Conservation (phyloP, 2,329 filamentous ascomycete species). For the Alternaria gansuensis region DNA sequence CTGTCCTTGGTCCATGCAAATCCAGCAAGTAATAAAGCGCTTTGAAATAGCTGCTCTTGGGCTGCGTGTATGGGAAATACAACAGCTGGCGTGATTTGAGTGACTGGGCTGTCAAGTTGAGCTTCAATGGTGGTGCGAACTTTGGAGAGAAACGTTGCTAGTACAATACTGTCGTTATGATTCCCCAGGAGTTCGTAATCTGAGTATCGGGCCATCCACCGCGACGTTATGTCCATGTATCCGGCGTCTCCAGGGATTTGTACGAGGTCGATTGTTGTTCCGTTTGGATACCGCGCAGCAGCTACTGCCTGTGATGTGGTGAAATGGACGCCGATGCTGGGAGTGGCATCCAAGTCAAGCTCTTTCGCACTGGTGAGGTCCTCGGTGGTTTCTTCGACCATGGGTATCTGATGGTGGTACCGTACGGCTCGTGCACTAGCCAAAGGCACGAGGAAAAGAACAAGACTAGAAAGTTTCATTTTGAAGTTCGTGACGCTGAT, state of each 20-base stretch:
- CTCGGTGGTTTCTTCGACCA: not conserved
- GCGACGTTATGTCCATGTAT: slow-evolving; percentile 37
- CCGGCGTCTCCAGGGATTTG: slow-evolving; percentile 34
- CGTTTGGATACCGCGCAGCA: slow-evolving; percentile 36
- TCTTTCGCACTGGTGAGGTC: not conserved
- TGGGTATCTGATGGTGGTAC: slow-evolving; percentile 19
- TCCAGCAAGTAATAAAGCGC: slow-evolving; percentile 29
- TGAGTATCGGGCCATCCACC: slow-evolving; percentile 28
- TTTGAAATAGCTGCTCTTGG: slow-evolving; percentile 28
- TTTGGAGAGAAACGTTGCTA: slow-evolving; percentile 29
- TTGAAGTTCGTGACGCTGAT: slow-evolving; percentile 3
- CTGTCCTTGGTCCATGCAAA: slow-evolving; percentile 16
- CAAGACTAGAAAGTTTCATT: slow-evolving; percentile 18
- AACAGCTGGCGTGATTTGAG: slow-evolving; percentile 27
- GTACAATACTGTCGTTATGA: slow-evolving; percentile 25
- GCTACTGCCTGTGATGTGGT: slow-evolving; percentile 40
- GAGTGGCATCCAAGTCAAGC: slow-evolving; percentile 8
- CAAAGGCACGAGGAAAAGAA: slow-evolving; percentile 21
- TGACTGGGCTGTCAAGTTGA: slow-evolving; percentile 23
- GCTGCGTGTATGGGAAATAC: slow-evolving; percentile 25
- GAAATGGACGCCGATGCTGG: slow-evolving; percentile 41
- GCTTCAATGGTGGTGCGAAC: slow-evolving; percentile 29
- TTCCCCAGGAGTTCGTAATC: slow-evolving; percentile 21
- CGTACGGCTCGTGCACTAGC: slow-evolving; percentile 19
- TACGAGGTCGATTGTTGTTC: slow-evolving; percentile 34